Evolutionary conservation across 768 basidiomycete species (phyloP).

Genomic region (Mycena alexandri): DNA sequence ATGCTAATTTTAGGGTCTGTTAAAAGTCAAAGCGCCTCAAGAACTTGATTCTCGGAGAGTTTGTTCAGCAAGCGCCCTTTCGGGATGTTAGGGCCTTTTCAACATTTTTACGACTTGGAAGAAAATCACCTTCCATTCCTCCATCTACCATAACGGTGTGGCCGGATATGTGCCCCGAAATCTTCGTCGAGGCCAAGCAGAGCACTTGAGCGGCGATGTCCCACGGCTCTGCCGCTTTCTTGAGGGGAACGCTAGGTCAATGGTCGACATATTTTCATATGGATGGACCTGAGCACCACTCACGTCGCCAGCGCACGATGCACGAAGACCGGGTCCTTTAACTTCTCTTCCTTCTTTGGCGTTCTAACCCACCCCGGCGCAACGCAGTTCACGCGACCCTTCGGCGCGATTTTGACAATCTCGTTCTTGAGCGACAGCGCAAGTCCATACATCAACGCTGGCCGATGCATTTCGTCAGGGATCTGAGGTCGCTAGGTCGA

Average conservation of each 20-base stretch:
- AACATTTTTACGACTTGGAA: background rate
- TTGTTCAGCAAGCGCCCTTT: constrained; percentile 25
- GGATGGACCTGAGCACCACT: background rate
- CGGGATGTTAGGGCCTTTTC: constrained; percentile 44
- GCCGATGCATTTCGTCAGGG: background rate
- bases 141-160: constrained; percentile 80
- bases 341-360: constrained; percentile 68
- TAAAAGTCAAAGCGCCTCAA: constrained; percentile 9
- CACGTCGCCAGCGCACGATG: constrained; percentile 79
- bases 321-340: constrained; percentile 66
- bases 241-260: constrained; percentile 69
- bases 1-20: constrained; percentile 23
- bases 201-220: constrained; percentile 68
- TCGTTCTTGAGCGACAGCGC: constrained; percentile 81
- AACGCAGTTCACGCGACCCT: constrained; percentile 77
- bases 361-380: constrained; percentile 80
- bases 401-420: constrained; percentile 81
- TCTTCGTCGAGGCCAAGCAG: constrained; percentile 66
- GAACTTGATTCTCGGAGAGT: background rate
- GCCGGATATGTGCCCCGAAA: constrained; percentile 81
- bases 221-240: constrained; percentile 63
- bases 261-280: background rate
- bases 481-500: too few relatives aligned
- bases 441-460: constrained; percentile 81
- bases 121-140: constrained; percentile 76